A percentile compares a stretch with the other conserved stretches of the same genome.
Conservation (phyloP, 179 eudicot genomes). For the Spinacia oleracea region DNA sequence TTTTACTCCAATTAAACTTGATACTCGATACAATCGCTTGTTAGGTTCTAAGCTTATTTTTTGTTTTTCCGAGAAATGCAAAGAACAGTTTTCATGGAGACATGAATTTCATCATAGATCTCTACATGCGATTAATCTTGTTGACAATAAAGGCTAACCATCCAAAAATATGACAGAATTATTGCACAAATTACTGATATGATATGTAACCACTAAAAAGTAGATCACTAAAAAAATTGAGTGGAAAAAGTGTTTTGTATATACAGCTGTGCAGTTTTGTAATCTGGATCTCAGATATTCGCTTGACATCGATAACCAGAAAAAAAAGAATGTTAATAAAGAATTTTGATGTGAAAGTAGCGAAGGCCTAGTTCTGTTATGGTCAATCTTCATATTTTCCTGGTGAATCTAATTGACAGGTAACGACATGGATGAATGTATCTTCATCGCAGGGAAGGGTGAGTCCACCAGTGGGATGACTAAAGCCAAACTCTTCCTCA, state of each 20-base stretch:
- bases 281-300: constrained; percentile 24
- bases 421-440: constrained; percentile 38
- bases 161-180: constrained; percentile 5
- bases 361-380: constrained; percentile 14
- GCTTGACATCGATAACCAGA: constrained; percentile 23
- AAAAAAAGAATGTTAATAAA: constrained; percentile 13
- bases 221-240: constrained; percentile 13
- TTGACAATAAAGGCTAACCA: background rate
- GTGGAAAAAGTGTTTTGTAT: constrained; percentile 16
- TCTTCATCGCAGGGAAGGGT: constrained; percentile 39
- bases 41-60: background rate
- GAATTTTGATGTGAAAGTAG: constrained; percentile 7
- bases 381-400: background rate
- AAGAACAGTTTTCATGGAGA: background rate
- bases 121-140: constrained; percentile 6
- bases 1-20: background rate
- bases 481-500: constrained; percentile 46
- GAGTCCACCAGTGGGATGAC: constrained; percentile 40
- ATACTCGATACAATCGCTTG: background rate
- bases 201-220: constrained; percentile 9
- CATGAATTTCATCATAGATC: background rate
- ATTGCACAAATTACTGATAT: constrained; percentile 9
- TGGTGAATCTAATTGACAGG: constrained; percentile 20
- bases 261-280: constrained; percentile 17
- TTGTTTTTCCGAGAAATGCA: background rate